Evolutionary conservation across 495 filamentous ascomycete genomes (phyloP), one percentile per base, ranked within the genome.

Genomic region (Neurospora sp.): DNA sequence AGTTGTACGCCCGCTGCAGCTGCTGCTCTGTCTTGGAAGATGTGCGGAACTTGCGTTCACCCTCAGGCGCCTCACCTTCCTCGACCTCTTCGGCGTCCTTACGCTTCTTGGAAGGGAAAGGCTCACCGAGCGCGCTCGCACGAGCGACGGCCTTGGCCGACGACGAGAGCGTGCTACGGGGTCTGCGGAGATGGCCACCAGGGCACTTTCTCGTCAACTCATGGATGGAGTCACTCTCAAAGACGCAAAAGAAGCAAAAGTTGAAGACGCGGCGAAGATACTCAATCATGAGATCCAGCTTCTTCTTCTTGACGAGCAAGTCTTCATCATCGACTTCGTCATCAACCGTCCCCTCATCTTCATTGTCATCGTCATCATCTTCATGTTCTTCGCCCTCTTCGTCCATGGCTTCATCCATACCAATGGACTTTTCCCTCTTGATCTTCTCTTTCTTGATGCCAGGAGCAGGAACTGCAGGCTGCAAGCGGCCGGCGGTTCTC

Each of bases 161-260:
- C 14, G 87, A 91, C 31, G 91, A 96, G 14, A 98, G 87, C 49
- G 92, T 94, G 76, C 90, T 90, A 70, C 94, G 87, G 12, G 96
- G 96, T 27, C 96, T 91, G 73, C 96, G 93, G 71, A 98, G 91
- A 86, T 99, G 96, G 35, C 96, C 96, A 37, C 96, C 96, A 39
- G 96, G 94, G 75, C 96, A 99, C 83, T 99, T 99, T 71, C 96
- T 89, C 39, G 91, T 94, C 70, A 99, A 86, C 80, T 98, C 96
- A 78, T 98, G 96, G 44, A 99, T 90, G 0, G 95, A 98, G 80
- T 99, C 96, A 81, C 93, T 94, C 81, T 98, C 96, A 78, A 98
- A 98, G 37, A 99, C 96, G 82, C 96, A 99, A 85, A 98, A 99
- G 85, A 99, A 97, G 85, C 96, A 99, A 84, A 98, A 98, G 80